Conservation (phyloP, 2,329 filamentous ascomycete species). For the Fonsecaea monophora region DNA sequence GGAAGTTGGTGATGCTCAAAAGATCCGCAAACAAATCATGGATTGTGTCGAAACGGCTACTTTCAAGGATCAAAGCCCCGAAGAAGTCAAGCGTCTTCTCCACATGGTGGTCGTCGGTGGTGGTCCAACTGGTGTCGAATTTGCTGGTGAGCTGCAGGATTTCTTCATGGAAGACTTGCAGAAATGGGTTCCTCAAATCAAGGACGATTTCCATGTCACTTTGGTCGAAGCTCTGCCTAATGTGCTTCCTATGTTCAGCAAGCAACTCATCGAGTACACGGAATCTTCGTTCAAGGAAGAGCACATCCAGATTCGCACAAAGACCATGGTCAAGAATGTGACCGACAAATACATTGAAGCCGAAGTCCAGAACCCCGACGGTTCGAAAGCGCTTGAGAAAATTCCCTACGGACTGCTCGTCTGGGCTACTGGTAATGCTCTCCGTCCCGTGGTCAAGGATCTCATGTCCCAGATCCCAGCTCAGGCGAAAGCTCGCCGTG, state of each 20-base stretch:
- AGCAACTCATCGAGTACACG: slow-evolving; percentile 98
- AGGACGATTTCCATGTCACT: slow-evolving; percentile 93
- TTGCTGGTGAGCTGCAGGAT: slow-evolving; percentile 96
- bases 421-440: slow-evolving; percentile 96
- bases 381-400: slow-evolving; percentile 77
- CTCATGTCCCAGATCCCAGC: slow-evolving; percentile 91
- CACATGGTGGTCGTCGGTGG: slow-evolving; percentile 98
- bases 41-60: slow-evolving; percentile 98
- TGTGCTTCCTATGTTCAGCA: slow-evolving; percentile 96
- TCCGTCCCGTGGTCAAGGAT: slow-evolving; percentile 87
- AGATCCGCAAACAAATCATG: slow-evolving; percentile 98
- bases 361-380: slow-evolving; percentile 79
- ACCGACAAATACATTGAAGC: slow-evolving; percentile 93
- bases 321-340: slow-evolving; percentile 99
- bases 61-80: slow-evolving; percentile 91
- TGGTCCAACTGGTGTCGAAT: slow-evolving; percentile 96
- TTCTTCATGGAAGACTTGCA: slow-evolving; percentile 98
- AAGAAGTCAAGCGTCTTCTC: slow-evolving; percentile 90
- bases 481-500: slow-evolving; percentile 92
- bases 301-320: slow-evolving; percentile 95
- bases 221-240: slow-evolving; percentile 96
- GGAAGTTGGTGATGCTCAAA: slow-evolving; percentile 94
- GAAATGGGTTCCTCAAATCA: slow-evolving; percentile 97
- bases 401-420: slow-evolving; percentile 96
- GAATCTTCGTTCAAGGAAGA: slow-evolving; percentile 99